phyloP scores from a whole-genome alignment of 306 rosid species.

The Alnus rubra region DNA sequence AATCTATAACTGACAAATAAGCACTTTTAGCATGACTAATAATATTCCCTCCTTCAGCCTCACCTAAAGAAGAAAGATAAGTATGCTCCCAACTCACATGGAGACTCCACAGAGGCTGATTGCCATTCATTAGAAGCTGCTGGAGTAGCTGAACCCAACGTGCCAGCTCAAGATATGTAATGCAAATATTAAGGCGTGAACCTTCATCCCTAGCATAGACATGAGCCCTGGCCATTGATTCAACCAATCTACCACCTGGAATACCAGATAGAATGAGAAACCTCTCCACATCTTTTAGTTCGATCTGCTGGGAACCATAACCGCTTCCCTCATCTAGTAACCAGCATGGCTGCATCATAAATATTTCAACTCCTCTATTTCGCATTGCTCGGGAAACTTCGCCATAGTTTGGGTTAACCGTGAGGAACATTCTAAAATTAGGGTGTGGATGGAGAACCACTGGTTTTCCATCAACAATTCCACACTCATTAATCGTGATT shows the following conservation, averaged over 20 bases:
- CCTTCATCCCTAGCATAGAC: slow-evolving; percentile 71
- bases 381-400: slow-evolving; percentile 98
- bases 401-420: slow-evolving; percentile 78
- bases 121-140: slow-evolving; percentile 70
- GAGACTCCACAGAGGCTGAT: slow-evolving; percentile 76
- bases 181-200: slow-evolving; percentile 37
- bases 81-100: slow-evolving; percentile 84
- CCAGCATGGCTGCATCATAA: slow-evolving; percentile 82
- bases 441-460: slow-evolving; percentile 75
- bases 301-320: slow-evolving; percentile 33
- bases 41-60: slow-evolving; percentile 49
- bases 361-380: slow-evolving; percentile 95
- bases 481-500: slow-evolving; percentile 83
- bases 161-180: slow-evolving; percentile 77
- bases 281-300: slow-evolving; percentile 61
- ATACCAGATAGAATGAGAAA: slow-evolving; percentile 69
- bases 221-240: slow-evolving; percentile 75
- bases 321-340: slow-evolving; percentile 44
- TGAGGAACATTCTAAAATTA: slow-evolving; percentile 88
- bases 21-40: slow-evolving; percentile 47
- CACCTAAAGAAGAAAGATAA: slow-evolving; percentile 77
- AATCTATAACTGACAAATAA: slow-evolving; percentile 37
- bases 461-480: slow-evolving; percentile 79
- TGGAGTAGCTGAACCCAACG: slow-evolving; percentile 89
- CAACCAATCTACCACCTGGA: slow-evolving; percentile 60